Evolutionary conservation across 805 yeast genomes (phyloP).

Genomic region (Candida hispaniensis): DNA sequence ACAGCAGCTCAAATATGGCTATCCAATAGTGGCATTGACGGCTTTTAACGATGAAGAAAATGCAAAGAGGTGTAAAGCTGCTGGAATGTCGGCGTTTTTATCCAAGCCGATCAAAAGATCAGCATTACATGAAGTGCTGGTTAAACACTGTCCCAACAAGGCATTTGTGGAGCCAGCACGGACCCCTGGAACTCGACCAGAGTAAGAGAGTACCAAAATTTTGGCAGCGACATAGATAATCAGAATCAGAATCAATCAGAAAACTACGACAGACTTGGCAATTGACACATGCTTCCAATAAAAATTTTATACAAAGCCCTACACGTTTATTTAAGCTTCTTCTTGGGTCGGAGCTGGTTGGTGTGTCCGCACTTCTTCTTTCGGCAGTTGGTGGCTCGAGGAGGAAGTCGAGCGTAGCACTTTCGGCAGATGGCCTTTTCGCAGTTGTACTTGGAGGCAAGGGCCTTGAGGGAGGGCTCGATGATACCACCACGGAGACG

Average conservation of each 20-base stretch:
- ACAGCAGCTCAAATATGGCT: conserved; percentile 44
- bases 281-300: too few relatives aligned
- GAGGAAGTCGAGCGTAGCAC: conserved; percentile 99
- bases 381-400: conserved; percentile 99
- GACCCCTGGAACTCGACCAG: too few relatives aligned
- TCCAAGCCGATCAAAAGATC: conserved; percentile 78
- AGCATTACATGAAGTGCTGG: conserved; percentile 47
- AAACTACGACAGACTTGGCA: too few relatives aligned
- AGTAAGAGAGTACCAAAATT: too few relatives aligned
- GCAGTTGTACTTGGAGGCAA: conserved; percentile 99
- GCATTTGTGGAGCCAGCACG: conserved; percentile 15
- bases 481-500: conserved; percentile 99
- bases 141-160: conserved; percentile 29
- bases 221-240: too few relatives aligned
- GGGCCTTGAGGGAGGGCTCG: conserved; percentile 98
- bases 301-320: conserved; percentile 33
- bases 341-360: conserved; percentile 99
- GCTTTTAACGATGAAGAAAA: conserved; percentile 88
- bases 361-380: conserved; percentile 99
- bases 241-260: too few relatives aligned
- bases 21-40: conserved; percentile 87
- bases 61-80: conserved; percentile 60
- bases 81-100: conserved; percentile 82
- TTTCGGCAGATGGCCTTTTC: conserved; percentile 98
- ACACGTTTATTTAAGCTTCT: conserved; percentile 93